These are phyloP conservation scores for Colletotrichum higginsianum DNA, from an alignment of 2,329 filamentous ascomycete species.

Conservation along the genomic window DNA sequence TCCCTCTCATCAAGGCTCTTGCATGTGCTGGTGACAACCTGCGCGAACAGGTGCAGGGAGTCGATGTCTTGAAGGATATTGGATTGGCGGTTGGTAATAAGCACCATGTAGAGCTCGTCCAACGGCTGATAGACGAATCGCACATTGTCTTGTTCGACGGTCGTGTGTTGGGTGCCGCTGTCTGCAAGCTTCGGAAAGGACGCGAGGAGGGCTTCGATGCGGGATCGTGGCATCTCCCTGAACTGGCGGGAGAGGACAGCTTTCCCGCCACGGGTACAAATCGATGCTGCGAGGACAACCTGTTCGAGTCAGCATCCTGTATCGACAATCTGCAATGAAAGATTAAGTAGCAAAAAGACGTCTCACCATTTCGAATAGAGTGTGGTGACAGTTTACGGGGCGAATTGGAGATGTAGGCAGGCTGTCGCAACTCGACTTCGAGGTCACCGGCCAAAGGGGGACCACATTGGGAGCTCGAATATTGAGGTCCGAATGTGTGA, in stretches of 20 bases:
- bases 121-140: constrained; percentile 99
- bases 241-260: constrained; percentile 98
- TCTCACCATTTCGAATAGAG: constrained; percentile 41
- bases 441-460: constrained; percentile 34
- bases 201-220: constrained; percentile 95
- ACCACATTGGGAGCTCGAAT: constrained; percentile 41
- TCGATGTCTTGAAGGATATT: constrained; percentile 99
- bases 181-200: constrained; percentile 98
- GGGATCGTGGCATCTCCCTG: constrained; percentile 95
- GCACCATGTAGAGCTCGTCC: constrained; percentile 99
- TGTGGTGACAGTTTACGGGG: constrained; percentile 19
- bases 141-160: constrained; percentile 98
- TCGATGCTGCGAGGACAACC: constrained; percentile 99
- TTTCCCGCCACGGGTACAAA: constrained; percentile 98
- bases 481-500: constrained; percentile 44
- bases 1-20: constrained; percentile 96
- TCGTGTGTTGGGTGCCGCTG: constrained; percentile 96
- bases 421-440: constrained; percentile 41
- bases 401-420: constrained; percentile 36
- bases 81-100: constrained; percentile 99
- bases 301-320: constrained; percentile 54
- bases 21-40: constrained; percentile 97
- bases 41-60: constrained; percentile 96
- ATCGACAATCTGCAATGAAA: background rate
- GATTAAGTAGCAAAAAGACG: background rate